These are phyloP conservation scores for Datura wrightii DNA, from an alignment of 257 asterid genomes.

Conservation along the genomic window DNA sequence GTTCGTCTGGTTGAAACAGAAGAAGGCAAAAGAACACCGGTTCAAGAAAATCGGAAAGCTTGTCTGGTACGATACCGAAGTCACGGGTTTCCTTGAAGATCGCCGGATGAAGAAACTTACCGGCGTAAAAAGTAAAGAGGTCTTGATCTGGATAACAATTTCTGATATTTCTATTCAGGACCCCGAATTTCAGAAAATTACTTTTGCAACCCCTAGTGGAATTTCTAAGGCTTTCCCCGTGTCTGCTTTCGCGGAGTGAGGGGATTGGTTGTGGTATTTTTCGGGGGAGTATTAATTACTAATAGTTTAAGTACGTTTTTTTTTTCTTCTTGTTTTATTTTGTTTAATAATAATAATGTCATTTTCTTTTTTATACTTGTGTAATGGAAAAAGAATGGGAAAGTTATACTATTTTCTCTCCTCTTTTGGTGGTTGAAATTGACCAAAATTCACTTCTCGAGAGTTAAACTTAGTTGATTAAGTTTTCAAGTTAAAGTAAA, in stretches of 20 bases:
- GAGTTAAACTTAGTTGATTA: no score
- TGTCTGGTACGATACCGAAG: conserved; percentile 68
- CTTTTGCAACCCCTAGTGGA: conserved; percentile 63
- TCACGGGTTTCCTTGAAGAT: conserved; percentile 69
- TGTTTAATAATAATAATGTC: neutral
- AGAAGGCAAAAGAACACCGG: conserved; percentile 58
- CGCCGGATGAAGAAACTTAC: conserved; percentile 70
- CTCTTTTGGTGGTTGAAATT: neutral
- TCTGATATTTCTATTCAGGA: conserved; percentile 60
- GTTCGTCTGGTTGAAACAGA: conserved; percentile 77
- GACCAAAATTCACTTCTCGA: neutral
- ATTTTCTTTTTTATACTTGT: neutral
- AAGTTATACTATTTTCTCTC: neutral
- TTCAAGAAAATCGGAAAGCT: conserved; percentile 57
- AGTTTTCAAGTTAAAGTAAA: no score
- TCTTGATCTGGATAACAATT: conserved; percentile 70
- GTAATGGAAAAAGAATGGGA: neutral
- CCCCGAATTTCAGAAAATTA: conserved; percentile 49
- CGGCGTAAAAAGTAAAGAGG: conserved; percentile 80
- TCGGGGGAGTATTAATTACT: neutral
- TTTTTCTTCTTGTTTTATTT: neutral
- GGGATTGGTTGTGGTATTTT: neutral
- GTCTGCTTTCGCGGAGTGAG: conserved; percentile 62
- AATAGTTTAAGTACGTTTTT: neutral
- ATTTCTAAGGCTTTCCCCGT: conserved; percentile 64